Evolutionary conservation across 2,329 filamentous ascomycete genomes (phyloP), one percentile per base, ranked within the genome.

Genomic region (Calonectria fujianensis): DNA sequence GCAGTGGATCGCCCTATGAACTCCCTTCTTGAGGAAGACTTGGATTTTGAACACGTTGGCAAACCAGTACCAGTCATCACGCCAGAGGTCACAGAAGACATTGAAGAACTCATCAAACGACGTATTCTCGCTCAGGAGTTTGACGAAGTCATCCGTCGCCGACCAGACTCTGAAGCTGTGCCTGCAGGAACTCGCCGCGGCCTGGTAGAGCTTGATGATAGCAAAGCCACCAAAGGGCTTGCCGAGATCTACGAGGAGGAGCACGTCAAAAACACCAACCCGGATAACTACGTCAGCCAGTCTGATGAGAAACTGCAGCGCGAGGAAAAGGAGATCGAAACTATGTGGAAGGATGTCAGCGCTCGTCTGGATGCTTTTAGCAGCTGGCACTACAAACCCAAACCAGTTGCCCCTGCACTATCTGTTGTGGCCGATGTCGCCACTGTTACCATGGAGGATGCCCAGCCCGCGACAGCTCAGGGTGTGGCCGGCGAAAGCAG

Each of bases 61-160:
- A 99, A 98, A 84, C 96, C 97, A 0, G 94, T 98, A 0, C 95
- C 96, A 1, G 94, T 98, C 75, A 96, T 98, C 83, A 98, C 97
- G 0, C 93, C 95, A 52, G 96, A 98, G 84, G 90, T 97, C 51
- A 97, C 93, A 69, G 96, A 98, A 84, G 93, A 93, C 80, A 97
- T 99, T 72, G 97, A 99, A 85, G 94, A 95, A 41, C 91, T 99
- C 74, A 96, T 99, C 87, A 98, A 98, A 86, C 92, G 95, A 50
- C 94, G 97, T 65, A 98, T 99, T 79, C 87, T 98, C 18, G 93
- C 94, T 0, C 93, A 94, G 77, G 94, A 98, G 80, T 98, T 99
- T 80, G 96, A 99, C 84, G 96, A 98, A 85, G 93, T 98, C 10
- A 89, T 95, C 79, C 93, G 94, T 64, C 92, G 97, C 20, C 92